A percentile compares a stretch with the other conserved stretches of the same genome.
phyloP scores from a whole-genome alignment of 2,329 filamentous ascomycete species.

The Diaporthe sp. region DNA sequence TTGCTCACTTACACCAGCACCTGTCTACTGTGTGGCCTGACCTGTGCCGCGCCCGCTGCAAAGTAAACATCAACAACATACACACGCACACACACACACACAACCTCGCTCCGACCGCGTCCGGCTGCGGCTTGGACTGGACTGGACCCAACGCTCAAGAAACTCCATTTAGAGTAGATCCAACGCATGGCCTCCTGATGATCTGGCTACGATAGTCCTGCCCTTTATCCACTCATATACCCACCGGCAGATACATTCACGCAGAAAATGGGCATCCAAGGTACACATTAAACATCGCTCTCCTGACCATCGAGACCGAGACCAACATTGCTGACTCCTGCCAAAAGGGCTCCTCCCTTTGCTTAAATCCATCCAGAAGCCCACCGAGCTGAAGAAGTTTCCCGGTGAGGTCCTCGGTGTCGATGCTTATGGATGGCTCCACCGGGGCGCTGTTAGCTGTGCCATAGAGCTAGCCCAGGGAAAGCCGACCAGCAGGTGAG shows the following conservation, averaged over 20 bases:
- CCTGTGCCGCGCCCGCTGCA: conserved; percentile 8
- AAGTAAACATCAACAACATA: conserved; percentile 17
- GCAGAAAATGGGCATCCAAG: conserved; percentile 47
- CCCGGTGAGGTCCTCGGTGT: conserved; percentile 91
- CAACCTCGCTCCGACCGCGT: not conserved
- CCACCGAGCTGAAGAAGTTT: conserved; percentile 88
- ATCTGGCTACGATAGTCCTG: not conserved
- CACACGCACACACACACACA: not conserved
- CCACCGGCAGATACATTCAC: not conserved
- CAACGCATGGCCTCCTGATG: conserved; percentile 28
- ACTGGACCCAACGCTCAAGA: not conserved
- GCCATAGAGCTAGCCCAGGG: conserved; percentile 90
- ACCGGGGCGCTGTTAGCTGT: conserved; percentile 91
- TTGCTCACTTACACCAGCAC: conserved; percentile 15
- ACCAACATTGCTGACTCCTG: not conserved
- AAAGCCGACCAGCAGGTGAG: conserved; percentile 88
- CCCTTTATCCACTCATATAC: not conserved
- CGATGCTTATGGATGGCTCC: conserved; percentile 98
- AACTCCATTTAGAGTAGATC: not conserved
- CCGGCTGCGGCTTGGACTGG: not conserved
- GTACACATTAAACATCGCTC: conserved; percentile 39
- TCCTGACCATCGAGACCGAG: no score
- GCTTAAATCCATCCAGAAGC: conserved; percentile 96
- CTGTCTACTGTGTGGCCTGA: not conserved
- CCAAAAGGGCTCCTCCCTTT: conserved; percentile 84